phyloP scores from a whole-genome alignment of 495 filamentous ascomycete genomes.

The Hypoxylon perforatum region DNA sequence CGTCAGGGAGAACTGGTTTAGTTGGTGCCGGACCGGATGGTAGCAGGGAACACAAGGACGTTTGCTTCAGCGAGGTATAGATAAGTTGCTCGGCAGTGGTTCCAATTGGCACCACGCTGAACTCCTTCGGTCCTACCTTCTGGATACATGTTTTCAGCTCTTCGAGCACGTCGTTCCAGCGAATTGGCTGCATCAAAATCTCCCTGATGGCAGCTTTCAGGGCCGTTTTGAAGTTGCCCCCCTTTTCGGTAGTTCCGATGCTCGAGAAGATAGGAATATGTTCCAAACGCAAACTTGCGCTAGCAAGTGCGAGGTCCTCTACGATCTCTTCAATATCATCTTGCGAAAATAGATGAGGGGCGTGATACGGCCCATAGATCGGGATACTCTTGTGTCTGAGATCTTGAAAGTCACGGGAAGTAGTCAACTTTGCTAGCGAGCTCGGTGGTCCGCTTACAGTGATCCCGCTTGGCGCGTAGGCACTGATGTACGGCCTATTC shows the following conservation, averaged over 20 bases:
- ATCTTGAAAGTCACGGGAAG: neutral
- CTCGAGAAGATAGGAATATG: slow-evolving; percentile 28
- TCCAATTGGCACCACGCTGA: slow-evolving; percentile 16
- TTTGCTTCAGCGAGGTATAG: slow-evolving; percentile 14
- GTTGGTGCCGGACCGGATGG: neutral
- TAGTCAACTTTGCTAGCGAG: slow-evolving; percentile 26
- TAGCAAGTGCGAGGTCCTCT: slow-evolving; percentile 57
- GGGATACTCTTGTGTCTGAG: slow-evolving; percentile 15
- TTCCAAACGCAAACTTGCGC: slow-evolving; percentile 2
- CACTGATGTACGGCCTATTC: slow-evolving; percentile 41
- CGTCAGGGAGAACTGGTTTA: neutral
- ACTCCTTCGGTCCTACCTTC: neutral
- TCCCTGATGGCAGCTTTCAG: slow-evolving; percentile 11
- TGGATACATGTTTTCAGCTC: slow-evolving; percentile 10
- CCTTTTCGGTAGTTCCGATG: neutral
- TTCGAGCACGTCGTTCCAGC: slow-evolving; percentile 14
- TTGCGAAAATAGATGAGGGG: slow-evolving; percentile 41
- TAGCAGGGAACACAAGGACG: slow-evolving; percentile 1
- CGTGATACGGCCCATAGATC: slow-evolving; percentile 46
- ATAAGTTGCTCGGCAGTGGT: slow-evolving; percentile 27
- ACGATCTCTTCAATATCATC: slow-evolving; percentile 32
- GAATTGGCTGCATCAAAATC: slow-evolving; percentile 22
- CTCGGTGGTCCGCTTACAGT: slow-evolving; percentile 42
- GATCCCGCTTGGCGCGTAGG: slow-evolving; percentile 33
- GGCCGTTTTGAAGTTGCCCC: slow-evolving; percentile 1